Base-by-base conservation (phyloP, 2,329 filamentous ascomycete species). In the Ilyonectria sp. region DNA sequence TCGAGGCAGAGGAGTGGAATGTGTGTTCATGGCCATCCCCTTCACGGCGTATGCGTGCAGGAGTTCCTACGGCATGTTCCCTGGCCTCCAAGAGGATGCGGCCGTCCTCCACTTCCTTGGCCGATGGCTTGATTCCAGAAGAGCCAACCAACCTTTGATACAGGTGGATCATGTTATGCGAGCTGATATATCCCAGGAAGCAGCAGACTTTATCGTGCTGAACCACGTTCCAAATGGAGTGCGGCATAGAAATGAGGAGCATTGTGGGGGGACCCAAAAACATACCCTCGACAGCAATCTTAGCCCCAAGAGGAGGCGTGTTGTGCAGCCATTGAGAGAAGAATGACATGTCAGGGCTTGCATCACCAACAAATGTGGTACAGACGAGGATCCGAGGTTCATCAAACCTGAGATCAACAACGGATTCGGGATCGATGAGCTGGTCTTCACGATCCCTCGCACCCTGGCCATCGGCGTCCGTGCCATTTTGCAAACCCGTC, bases 161-260 rank as follows among this genome's bases (percentile, higher is more conserved):
- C 9, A 91, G 83, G 60, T 89, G 87, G 9, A 89, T 87, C 86
- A 92, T 89, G 78, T 92, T 92, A 73, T 90, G 89, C 1, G 90
- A 91, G 71, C 86, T 91, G 71, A 92, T 87, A 71, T 90, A 89
- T 35, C 90, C 90, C 52, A 92, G 76, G 67, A 90, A 91, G 71
- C 87, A 90, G 78, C 90, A 92, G 23, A 91, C 89, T 74, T 91
- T 91, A 70, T 91, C 89, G 67, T 90, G 87, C 78, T 91, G 87
- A 8, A 92, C 87, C 23, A 90, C 84, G 70, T 87, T 89, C 88
- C 89, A 92, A 15, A 92, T 84, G 6, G 86, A 84, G 64, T 87
- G 84, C 4, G 90, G 89, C 87, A 92, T 91, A 4, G 90, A 91
- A 60, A 92, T 89, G 33, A 92, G 81, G 9, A 92, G 80, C 82